These are phyloP conservation scores for Apiospora saccharicola DNA, from an alignment of 2,329 filamentous ascomycete genomes.

Conservation along the genomic window DNA sequence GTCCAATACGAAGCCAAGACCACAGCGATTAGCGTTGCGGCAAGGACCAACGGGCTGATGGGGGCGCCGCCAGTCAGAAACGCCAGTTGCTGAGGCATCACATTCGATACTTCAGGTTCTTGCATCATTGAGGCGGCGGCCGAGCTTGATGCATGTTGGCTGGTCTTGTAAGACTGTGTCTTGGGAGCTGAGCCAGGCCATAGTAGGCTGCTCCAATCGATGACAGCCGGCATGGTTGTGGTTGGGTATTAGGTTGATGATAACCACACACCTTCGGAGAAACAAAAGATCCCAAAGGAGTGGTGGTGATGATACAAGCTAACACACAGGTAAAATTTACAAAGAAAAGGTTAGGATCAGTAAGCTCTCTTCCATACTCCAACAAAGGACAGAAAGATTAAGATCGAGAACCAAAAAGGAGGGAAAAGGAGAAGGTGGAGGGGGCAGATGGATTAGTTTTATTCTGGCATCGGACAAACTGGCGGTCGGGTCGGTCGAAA, in stretches of 20 bases:
- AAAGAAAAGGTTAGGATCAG: conserved; percentile 7
- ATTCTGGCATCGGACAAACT: conserved; percentile 1
- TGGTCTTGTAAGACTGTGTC: neutral
- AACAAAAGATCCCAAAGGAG: neutral
- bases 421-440: conserved; percentile 11
- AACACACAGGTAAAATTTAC: neutral
- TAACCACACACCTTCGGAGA: neutral
- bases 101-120: neutral
- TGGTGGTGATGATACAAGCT: neutral
- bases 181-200: neutral
- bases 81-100: neutral
- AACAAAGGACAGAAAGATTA: neutral
- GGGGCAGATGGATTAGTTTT: conserved; percentile 2
- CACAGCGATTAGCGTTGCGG: neutral
- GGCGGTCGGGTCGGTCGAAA: neutral
- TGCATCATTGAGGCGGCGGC: neutral
- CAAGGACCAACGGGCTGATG: conserved; percentile 6
- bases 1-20: conserved; percentile 2
- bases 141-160: neutral
- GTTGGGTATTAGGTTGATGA: neutral
- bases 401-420: conserved; percentile 4
- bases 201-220: conserved; percentile 23
- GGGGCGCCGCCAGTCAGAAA: neutral
- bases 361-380: neutral
- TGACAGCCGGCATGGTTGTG: conserved; percentile 21